These are phyloP conservation scores for Zizania palustris DNA, from an alignment of 202 grass and related monocot genomes.

Conservation along the genomic window DNA sequence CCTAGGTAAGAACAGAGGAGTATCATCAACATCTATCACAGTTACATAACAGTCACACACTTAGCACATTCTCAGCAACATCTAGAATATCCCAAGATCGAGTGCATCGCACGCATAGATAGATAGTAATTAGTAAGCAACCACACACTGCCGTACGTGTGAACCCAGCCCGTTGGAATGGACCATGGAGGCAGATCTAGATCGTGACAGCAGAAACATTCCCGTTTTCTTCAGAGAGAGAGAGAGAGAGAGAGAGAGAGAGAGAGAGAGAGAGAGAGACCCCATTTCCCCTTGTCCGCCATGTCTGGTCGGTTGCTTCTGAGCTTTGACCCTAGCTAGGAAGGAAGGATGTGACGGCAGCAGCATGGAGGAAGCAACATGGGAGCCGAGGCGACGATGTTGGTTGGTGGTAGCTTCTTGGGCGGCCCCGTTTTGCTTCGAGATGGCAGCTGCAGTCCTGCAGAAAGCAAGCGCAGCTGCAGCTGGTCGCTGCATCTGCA, in stretches of 20 bases:
- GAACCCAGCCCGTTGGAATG: background rate
- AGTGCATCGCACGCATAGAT: background rate
- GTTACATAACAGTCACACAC: too few relatives aligned
- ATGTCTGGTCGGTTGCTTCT: background rate
- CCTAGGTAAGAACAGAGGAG: background rate
- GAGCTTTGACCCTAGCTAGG: constrained; percentile 25
- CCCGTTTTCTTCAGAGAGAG: background rate
- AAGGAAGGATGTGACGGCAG: background rate
- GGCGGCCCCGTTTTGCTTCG: background rate
- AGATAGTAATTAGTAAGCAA: too few relatives aligned
- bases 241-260: too few relatives aligned
- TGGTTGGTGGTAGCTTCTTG: background rate
- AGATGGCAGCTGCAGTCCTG: background rate
- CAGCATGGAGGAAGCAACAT: constrained; percentile 32
- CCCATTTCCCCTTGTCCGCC: too few relatives aligned
- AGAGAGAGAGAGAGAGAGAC: too few relatives aligned
- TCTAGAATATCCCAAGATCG: background rate
- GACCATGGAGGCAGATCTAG: constrained; percentile 44
- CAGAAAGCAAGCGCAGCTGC: background rate
- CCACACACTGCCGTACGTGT: background rate
- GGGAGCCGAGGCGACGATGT: constrained; percentile 10
- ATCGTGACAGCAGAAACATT: background rate
- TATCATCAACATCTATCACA: too few relatives aligned
- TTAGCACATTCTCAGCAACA: background rate
- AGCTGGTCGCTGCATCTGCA: constrained; percentile 9